These are phyloP conservation scores for Boletus insuetus DNA, from an alignment of 768 basidiomycete species.

Conservation along the genomic window DNA sequence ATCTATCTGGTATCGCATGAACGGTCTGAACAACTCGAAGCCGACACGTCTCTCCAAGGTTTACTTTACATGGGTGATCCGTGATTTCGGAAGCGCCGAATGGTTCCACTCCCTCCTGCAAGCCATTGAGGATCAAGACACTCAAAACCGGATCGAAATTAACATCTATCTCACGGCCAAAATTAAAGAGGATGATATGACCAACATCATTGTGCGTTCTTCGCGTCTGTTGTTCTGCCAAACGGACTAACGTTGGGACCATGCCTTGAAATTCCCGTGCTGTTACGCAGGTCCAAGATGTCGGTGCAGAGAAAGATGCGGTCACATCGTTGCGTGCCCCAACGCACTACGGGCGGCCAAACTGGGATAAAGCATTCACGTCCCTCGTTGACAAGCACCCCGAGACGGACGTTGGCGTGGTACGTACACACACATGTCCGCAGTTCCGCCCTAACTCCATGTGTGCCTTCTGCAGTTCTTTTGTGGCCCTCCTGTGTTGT, in stretches of 20 bases:
- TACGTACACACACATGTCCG: slow-evolving; percentile 24
- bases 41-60: slow-evolving; percentile 86
- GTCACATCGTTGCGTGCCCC: slow-evolving; percentile 87
- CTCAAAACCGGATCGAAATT: slow-evolving; percentile 83
- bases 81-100: slow-evolving; percentile 84
- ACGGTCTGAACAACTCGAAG: slow-evolving; percentile 71
- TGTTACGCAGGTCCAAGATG: slow-evolving; percentile 65
- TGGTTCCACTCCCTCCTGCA: slow-evolving; percentile 94
- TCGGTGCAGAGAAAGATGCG: slow-evolving; percentile 89
- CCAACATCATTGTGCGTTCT: slow-evolving; percentile 75
- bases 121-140: slow-evolving; percentile 92
- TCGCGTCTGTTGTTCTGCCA: background rate
- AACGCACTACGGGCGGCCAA: slow-evolving; percentile 90
- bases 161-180: slow-evolving; percentile 91
- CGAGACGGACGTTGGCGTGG: slow-evolving; percentile 87
- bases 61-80: slow-evolving; percentile 95
- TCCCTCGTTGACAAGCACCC: slow-evolving; percentile 81
- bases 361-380: slow-evolving; percentile 74
- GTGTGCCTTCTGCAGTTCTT: slow-evolving; percentile 51
- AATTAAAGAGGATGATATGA: slow-evolving; percentile 90
- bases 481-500: slow-evolving; percentile 78
- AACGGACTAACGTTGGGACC: background rate
- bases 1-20: slow-evolving; percentile 96
- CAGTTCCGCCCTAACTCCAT: background rate
- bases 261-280: background rate